Evolutionary conservation across 768 basidiomycete genomes (phyloP), one percentile per base, ranked within the genome.

Genomic region (Sistotremastrum niveocremeum): DNA sequence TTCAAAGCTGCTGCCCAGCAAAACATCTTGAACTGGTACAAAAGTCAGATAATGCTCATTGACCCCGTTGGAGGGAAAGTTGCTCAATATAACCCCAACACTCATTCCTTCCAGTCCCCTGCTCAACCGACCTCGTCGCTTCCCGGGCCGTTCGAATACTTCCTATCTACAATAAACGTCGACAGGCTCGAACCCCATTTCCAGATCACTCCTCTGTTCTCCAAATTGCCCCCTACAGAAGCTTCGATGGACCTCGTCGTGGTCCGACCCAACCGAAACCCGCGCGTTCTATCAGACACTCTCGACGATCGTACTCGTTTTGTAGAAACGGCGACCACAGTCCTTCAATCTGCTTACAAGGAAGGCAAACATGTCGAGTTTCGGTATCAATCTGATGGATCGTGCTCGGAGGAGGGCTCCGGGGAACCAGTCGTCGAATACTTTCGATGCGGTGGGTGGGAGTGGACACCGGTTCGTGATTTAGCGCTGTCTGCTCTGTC

Each of bases 151-250:
- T 95, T 93, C 56, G 68, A 72, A 30, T 98, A 97, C 63, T 85
- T 95, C 59, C 62, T 91, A 29, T 76, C 83, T 6, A 82, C 84
- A 0, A 70, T 83, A 45, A 85, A 89, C 50, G 84, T 84, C 38
- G 85, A 89, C 62, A 73, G 94, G 8, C 67, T 98, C 52, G 94
- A 98, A 61, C 76, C 84, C 4, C 59, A 67, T 8, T 94, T 97
- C 60, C 70, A 76, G 48, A 84, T 95, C 48, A 68, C 77, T 10
- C 88, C 93, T 10, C 69, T 77, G 42, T 61, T 70, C 5, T 67
- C 67, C 35, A 59, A 61, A 2, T 62, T 69, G 30, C 71, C 77
- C 3, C 64, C 76, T 2, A 50, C 57, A 0, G 49, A 62, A 28
- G 58, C 62, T 2, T 69, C 76, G 30, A 77, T 86, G 60, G 88